Base-by-base conservation (phyloP, 2,329 filamentous ascomycete species). In the Lojkania enalia region DNA sequence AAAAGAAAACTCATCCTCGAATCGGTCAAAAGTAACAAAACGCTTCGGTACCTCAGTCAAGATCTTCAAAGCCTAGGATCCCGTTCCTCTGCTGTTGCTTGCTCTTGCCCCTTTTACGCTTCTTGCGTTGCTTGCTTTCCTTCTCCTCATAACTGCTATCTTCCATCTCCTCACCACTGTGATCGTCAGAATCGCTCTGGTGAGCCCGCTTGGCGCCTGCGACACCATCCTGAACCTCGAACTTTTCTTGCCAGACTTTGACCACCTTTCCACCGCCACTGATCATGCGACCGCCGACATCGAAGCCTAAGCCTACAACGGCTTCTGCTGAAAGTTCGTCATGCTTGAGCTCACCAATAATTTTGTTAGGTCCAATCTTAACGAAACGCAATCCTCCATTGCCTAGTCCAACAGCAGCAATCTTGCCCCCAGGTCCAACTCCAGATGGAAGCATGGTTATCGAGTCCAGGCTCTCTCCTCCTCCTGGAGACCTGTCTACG, bases 161-260 rank as follows among this genome's bases (percentile, higher is more conserved):
- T 12, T 64, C 58, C 40, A 48, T 46, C 3, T 71, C 71, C 3
- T 74, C 73, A 7, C 75, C 74, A 11, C 62, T 66, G 16, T 75
- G 71, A 4, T 78, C 75, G 21, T 75, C 73, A 9, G 75, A 74
- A 20, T 79, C 76, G 37, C 66, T 70, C 21, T 62, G 58, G 20
- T 52, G 49, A 2, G 30, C 33, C 5, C 61, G 56, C 48, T 67
- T 68, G 4, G 53, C 61, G 1, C 57, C 59, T 6, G 71, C 68
- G 5, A 57, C 63, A 21, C 67, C 61, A 14, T 55, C 70, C 0
- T 80, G 79, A 0, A 76, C 77, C 1, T 75, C 75, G n/a, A 80
- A 82, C 48, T 85, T 81, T 64, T 94, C 83, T 49, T 84, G 83
- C 94, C 94, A 99, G 2, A 97, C 85, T 70, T 96, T 96, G 52